phyloP scores from a whole-genome alignment of 2,329 filamentous ascomycete genomes.

The Aspergillus vadensis region DNA sequence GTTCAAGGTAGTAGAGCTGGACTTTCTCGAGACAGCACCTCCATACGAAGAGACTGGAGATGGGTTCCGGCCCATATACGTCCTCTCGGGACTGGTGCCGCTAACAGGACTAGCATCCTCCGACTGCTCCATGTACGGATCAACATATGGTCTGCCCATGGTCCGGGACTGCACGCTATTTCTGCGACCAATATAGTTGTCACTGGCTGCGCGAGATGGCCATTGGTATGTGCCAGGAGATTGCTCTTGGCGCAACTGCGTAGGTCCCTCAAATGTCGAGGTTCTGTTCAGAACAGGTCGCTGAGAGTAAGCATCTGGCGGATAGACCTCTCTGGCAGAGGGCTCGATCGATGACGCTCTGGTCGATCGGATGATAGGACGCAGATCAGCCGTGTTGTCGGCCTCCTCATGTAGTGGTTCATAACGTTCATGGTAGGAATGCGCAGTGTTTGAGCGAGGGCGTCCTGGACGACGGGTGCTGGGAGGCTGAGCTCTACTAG shows the following conservation, averaged over 20 bases:
- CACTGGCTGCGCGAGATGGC: slow-evolving; percentile 57
- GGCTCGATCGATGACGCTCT: slow-evolving; percentile 39
- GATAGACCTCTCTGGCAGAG: slow-evolving; percentile 43
- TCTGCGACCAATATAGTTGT: slow-evolving; percentile 53
- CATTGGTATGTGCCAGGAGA: slow-evolving; percentile 50
- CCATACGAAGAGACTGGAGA: slow-evolving; percentile 58
- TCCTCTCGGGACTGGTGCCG: slow-evolving; percentile 51
- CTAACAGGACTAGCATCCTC: slow-evolving; percentile 55
- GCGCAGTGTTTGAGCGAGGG: slow-evolving; percentile 65
- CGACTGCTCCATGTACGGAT: slow-evolving; percentile 52
- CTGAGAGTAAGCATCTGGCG: slow-evolving; percentile 44
- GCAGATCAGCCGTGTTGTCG: slow-evolving; percentile 48
- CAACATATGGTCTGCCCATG: slow-evolving; percentile 40
- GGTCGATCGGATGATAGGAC: slow-evolving; percentile 56
- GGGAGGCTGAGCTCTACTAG: slow-evolving; percentile 28
- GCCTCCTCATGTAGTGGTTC: slow-evolving; percentile 60
- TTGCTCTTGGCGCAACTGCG: slow-evolving; percentile 55
- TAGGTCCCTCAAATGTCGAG: slow-evolving; percentile 61
- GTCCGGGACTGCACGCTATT: slow-evolving; percentile 51
- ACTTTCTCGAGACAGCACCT: slow-evolving; percentile 52
- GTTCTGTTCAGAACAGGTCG: slow-evolving; percentile 55
- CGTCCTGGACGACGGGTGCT: slow-evolving; percentile 50
- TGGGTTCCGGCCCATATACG: slow-evolving; percentile 52
- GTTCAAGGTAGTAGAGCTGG: slow-evolving; percentile 52
- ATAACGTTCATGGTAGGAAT: slow-evolving; percentile 63